phyloP scores from a whole-genome alignment of 1,284 basidiomycete species.

The Ceratobasidium sp. region DNA sequence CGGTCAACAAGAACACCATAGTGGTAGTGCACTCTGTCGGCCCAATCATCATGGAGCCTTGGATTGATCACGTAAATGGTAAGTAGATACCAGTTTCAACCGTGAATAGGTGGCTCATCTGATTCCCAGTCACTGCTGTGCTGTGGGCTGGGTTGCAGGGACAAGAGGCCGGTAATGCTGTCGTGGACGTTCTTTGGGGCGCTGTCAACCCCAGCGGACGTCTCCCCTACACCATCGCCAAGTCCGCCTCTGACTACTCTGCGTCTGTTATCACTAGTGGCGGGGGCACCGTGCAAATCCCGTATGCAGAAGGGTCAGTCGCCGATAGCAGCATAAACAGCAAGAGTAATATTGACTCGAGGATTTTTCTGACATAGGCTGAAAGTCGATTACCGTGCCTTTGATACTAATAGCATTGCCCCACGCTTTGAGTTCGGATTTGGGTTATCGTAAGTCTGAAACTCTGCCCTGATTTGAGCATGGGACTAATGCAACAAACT shows the following conservation, averaged over 20 bases:
- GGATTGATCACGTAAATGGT: constrained; percentile 56
- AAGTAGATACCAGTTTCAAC: constrained; percentile 15
- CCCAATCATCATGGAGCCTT: constrained; percentile 56
- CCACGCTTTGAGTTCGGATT: constrained; percentile 78
- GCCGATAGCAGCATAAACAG: background rate
- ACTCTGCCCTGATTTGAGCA: background rate
- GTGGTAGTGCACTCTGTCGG: constrained; percentile 62
- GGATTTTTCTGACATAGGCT: constrained; percentile 51
- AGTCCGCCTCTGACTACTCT: constrained; percentile 61
- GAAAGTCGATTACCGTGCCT: constrained; percentile 67
- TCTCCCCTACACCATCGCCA: constrained; percentile 61
- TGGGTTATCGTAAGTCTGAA: constrained; percentile 59
- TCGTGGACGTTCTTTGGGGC: constrained; percentile 71
- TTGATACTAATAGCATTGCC: constrained; percentile 64
- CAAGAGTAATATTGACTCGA: background rate
- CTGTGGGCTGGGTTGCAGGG: constrained; percentile 53
- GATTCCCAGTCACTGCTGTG: constrained; percentile 28
- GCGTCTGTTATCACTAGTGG: constrained; percentile 48
- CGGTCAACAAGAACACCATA: constrained; percentile 59
- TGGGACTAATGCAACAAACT: background rate
- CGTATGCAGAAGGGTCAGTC: constrained; percentile 58
- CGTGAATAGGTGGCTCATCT: background rate
- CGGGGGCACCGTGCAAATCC: constrained; percentile 57
- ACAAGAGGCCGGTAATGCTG: constrained; percentile 66
- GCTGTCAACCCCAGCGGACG: constrained; percentile 67